Conservation (phyloP, 257 asterid genomes). For the Pogostemon cablin region DNA sequence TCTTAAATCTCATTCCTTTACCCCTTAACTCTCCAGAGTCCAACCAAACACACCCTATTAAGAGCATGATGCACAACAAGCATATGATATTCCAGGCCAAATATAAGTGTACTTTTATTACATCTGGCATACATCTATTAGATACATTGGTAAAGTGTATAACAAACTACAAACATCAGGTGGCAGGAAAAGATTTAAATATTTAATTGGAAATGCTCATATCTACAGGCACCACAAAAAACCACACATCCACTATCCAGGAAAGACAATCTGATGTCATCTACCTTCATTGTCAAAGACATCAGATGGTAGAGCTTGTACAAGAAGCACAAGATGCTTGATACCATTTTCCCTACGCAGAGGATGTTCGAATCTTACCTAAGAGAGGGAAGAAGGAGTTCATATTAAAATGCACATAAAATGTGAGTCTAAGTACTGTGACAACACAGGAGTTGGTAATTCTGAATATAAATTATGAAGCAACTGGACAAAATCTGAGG, state of each 20-base stretch:
- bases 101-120: not conserved
- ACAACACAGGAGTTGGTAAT: slow-evolving; percentile 2
- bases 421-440: slow-evolving; percentile 10
- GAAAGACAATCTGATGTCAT: slow-evolving; percentile 21
- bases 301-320: not conserved
- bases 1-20: no score
- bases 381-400: not conserved
- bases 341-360: not conserved
- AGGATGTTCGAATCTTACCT: not conserved
- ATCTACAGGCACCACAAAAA: slow-evolving; percentile 14
- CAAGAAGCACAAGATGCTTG: not conserved
- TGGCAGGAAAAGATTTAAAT: not conserved
- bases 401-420: not conserved
- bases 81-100: slow-evolving; percentile 1
- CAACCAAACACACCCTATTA: no score
- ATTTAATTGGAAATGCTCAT: not conserved
- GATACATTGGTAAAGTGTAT: not conserved
- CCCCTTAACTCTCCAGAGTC: no score
- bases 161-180: not conserved
- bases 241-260: not conserved
- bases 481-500: not conserved
- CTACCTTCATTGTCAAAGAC: not conserved
- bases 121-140: not conserved
- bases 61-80: not conserved
- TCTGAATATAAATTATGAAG: slow-evolving; percentile 12